These are phyloP conservation scores for Colletotrichum liaoningense DNA, from an alignment of 2,329 filamentous ascomycete genomes.

Conservation along the genomic window DNA sequence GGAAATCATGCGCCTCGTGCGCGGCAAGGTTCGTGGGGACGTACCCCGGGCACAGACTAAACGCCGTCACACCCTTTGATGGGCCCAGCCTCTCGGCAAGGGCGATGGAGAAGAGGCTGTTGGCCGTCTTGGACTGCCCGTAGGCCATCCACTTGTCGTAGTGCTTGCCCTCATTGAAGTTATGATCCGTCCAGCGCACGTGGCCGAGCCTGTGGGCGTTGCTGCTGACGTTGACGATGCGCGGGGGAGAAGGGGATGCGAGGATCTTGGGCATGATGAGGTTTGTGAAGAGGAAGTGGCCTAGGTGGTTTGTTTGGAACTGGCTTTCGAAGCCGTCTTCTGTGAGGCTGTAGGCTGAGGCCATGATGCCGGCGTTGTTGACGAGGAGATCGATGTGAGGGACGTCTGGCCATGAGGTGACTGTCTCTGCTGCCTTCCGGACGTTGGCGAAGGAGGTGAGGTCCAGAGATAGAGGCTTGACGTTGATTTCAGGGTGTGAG, in stretches of 20 bases:
- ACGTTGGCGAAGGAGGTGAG: constrained; percentile 52
- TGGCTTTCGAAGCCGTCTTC: constrained; percentile 53
- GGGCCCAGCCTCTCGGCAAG: constrained; percentile 36
- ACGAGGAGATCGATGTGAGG: constrained; percentile 52
- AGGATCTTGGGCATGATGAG: constrained; percentile 48
- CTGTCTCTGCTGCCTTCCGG: constrained; percentile 49
- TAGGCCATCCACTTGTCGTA: constrained; percentile 42
- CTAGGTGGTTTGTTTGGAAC: constrained; percentile 51
- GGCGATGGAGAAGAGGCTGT: constrained; percentile 38
- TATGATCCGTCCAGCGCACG: constrained; percentile 55
- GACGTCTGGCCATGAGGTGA: constrained; percentile 48
- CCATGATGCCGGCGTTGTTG: constrained; percentile 59
- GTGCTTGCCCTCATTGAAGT: constrained; percentile 46
- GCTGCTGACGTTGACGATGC: constrained; percentile 59
- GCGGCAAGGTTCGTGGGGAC: constrained; percentile 50
- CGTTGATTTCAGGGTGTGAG: constrained; percentile 46
- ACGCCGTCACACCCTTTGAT: constrained; percentile 51
- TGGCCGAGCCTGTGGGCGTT: constrained; percentile 54
- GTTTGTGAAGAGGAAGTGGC: constrained; percentile 54
- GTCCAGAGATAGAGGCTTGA: constrained; percentile 50
- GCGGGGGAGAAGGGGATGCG: constrained; percentile 39
- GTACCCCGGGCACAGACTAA: constrained; percentile 67
- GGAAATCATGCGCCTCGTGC: constrained; percentile 18
- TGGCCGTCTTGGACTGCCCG: constrained; percentile 43
- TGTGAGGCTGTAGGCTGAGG: constrained; percentile 41